A percentile compares a stretch with the other conserved stretches of the same genome.
These are phyloP conservation scores for Lunularia cruciata DNA, from an alignment of 225 moss, liverwort and hornwort species.

Conservation along the genomic window DNA sequence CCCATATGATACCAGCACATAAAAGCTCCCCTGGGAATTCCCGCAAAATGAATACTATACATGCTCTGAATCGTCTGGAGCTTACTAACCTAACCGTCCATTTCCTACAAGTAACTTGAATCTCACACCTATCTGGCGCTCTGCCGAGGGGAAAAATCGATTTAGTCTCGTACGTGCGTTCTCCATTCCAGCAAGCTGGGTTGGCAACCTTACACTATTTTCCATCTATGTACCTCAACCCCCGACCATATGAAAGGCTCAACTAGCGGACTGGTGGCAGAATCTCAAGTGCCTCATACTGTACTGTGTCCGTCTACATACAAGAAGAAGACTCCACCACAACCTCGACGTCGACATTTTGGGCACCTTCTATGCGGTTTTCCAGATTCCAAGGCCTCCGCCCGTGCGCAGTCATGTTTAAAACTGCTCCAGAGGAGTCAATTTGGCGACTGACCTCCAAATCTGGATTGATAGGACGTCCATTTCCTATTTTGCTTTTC, in stretches of 20 bases:
- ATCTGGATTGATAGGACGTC: constrained; percentile 17
- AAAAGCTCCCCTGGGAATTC: too few relatives aligned
- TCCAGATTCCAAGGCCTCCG: constrained; percentile 10
- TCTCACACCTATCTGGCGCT: too few relatives aligned
- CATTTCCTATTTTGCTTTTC: constrained; percentile 20
- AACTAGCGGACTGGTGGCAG: not conserved
- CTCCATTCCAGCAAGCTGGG: too few relatives aligned
- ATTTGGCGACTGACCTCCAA: constrained; percentile 3
- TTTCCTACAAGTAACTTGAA: too few relatives aligned
- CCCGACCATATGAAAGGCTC: not conserved
- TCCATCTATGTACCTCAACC: constrained; percentile 1
- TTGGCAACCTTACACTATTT: too few relatives aligned
- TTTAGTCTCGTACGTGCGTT: too few relatives aligned
- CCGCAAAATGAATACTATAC: too few relatives aligned
- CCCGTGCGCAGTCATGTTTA: constrained; percentile 3
- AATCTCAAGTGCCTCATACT: not conserved
- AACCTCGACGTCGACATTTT: constrained; percentile 20
- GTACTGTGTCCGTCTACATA: not conserved
- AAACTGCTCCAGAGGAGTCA: not conserved
- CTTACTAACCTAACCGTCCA: too few relatives aligned
- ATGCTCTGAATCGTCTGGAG: too few relatives aligned
- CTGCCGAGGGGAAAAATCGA: too few relatives aligned
- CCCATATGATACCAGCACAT: too few relatives aligned
- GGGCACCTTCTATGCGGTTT: constrained; percentile 8
- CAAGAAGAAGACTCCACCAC: constrained; percentile 5